These are phyloP conservation scores for Wolfiporia cocos DNA, from an alignment of 1,284 basidiomycete species.

Conservation along the genomic window DNA sequence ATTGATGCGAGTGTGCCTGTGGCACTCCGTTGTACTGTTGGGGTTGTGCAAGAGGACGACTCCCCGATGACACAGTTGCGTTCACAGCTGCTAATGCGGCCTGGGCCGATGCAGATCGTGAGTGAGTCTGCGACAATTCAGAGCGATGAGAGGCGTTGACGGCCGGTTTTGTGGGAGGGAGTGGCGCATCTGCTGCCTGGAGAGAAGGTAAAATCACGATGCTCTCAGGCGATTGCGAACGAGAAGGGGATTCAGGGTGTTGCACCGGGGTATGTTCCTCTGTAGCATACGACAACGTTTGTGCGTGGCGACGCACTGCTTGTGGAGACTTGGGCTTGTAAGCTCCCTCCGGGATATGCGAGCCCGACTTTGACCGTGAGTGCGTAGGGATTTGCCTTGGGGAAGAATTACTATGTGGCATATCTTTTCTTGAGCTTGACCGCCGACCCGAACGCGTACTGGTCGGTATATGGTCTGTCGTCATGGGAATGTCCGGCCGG, in stretches of 20 bases:
- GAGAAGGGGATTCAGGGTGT: conserved; percentile 14
- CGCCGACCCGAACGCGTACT: neutral
- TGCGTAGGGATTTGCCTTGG: conserved; percentile 12
- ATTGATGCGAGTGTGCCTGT: neutral
- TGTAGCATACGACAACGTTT: conserved; percentile 25
- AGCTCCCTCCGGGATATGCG: conserved; percentile 14
- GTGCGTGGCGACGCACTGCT: conserved; percentile 13
- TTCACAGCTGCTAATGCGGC: neutral
- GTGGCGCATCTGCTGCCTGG: conserved; percentile 19
- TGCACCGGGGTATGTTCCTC: conserved; percentile 10
- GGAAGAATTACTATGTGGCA: neutral
- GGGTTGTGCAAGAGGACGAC: neutral
- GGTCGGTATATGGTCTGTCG: conserved; percentile 22
- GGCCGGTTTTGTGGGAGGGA: conserved; percentile 9
- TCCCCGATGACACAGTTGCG: no score
- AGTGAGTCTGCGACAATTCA: neutral
- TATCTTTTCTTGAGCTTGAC: neutral
- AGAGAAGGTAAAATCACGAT: conserved; percentile 27
- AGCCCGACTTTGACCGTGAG: conserved; percentile 16
- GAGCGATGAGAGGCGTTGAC: conserved; percentile 3
- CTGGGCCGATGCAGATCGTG: neutral
- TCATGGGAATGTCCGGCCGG: conserved; percentile 52
- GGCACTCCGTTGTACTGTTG: neutral
- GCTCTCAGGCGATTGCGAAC: conserved; percentile 24
- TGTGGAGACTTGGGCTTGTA: conserved; percentile 10